These are phyloP conservation scores for Arachnopeziza araneosa DNA, from an alignment of 2,329 filamentous ascomycete species.

Conservation along the genomic window DNA sequence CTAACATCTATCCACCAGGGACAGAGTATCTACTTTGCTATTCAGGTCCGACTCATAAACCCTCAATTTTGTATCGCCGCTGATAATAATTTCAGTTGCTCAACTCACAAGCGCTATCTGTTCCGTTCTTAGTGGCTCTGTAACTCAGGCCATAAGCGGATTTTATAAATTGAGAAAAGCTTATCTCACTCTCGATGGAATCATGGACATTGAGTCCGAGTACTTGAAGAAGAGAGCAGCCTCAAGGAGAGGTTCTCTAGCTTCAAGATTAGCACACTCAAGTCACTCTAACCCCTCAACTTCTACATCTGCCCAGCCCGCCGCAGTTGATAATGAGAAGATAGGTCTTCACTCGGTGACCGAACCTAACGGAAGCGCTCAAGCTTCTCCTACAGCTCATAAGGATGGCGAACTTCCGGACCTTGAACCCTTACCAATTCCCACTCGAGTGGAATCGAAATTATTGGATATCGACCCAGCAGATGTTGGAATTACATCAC, in stretches of 20 bases:
- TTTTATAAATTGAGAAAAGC: constrained; percentile 93
- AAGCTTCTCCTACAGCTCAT: background rate
- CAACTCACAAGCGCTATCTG: constrained; percentile 88
- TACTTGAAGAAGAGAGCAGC: constrained; percentile 33
- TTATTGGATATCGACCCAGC: constrained; percentile 36
- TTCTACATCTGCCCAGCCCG: background rate
- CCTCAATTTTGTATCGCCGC: background rate
- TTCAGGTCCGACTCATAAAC: constrained; percentile 40
- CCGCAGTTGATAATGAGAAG: background rate
- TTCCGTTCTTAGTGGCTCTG: constrained; percentile 82
- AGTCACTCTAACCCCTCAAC: background rate
- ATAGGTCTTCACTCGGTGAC: background rate
- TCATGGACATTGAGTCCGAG: constrained; percentile 68
- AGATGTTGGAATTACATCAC: constrained; percentile 61
- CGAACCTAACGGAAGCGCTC: background rate
- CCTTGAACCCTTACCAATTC: background rate
- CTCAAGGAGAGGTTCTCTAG: constrained; percentile 12
- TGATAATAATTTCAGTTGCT: constrained; percentile 43
- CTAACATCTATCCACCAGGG: constrained; percentile 67
- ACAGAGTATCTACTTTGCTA: constrained; percentile 82
- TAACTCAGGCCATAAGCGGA: constrained; percentile 84
- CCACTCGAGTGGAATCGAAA: constrained; percentile 11
- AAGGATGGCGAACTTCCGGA: background rate
- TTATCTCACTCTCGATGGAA: constrained; percentile 72
- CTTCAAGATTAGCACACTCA: constrained; percentile 1